Evolutionary conservation across 495 filamentous ascomycete genomes (phyloP), one percentile per base, ranked within the genome.

Genomic region (Penicillium argentinense): DNA sequence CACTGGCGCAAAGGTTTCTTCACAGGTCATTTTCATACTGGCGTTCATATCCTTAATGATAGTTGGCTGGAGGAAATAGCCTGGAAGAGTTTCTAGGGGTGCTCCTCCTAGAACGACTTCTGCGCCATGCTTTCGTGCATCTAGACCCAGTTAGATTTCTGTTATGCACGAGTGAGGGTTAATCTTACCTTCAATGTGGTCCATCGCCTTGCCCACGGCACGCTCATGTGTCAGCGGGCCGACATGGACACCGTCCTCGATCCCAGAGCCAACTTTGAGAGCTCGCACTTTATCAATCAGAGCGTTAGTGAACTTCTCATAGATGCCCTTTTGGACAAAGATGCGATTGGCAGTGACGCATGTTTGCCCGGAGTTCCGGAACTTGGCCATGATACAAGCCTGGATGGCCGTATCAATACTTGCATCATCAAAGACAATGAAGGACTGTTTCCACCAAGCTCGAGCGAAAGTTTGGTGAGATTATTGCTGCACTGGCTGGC

Each of bases 391-490:
- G 34, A 95, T 75, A 7, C 85, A 86, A 6, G 87, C 91, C 1
- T 78, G 72, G 5, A 95, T 85, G 5, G 90, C 90, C 0, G 70
- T 66, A 45, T 89, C 86, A 29, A 96, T 64, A 59, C 95, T 85
- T 19, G 69, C 69, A 55, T 96, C 90, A 43, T 95, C 87, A 53
- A 96, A 96, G 14, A 96, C 88, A 41, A 96, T 95, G 69, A 96
- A 95, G 91, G 90, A 0, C 88, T 86, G 62, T 96, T 96, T n/a
- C 91, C 91, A 37, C 91, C 91, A 7, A 43, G 40, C 24, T 43
- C 40, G 1, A 43, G 25, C 14, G 22, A 27, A 7, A 43, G 22
- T 8, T 27, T 25, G 11, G 17, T 43, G 14, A 43, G 16, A 16
- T n/a, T 43, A 2, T 11, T 5, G 4, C 22, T 16, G 5, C 23